Base-by-base conservation (phyloP, 2,329 filamentous ascomycete genomes). In the Dactylonectria estremocensis region DNA sequence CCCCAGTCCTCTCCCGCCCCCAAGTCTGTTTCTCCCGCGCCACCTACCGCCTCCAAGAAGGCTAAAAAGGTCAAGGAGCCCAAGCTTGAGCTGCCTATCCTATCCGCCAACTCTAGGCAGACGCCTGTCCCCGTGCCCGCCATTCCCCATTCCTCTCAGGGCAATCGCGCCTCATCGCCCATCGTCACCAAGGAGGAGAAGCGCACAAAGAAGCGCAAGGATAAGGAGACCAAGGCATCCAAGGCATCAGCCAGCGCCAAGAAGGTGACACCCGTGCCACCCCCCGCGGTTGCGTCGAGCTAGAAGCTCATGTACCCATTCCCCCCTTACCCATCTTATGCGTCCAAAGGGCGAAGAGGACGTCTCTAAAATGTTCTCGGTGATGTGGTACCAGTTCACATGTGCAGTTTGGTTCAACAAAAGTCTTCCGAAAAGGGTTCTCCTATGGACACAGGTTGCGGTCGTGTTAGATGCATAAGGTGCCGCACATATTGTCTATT, bases 111-210 rank as follows among this genome's bases (percentile, higher is more conserved):
- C 35, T 74, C 52, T 35, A 78, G 73, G 67, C 73, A 79, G 59
- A 78, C 79, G 4, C 78, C 79, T 7, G 66, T 77, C 11, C 71
- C 79, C 8, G 69, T 83, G 6, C 83, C 82, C 10, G 72, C 66
- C n/a, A 69, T 83, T 14, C 82, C 80, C 35, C 73, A 77, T 22
- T 76, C 76, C 8, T 77, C 77, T 3, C 77, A 69, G 22, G 64
- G 69, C 46, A 76, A 73, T 3, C 74, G 76, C 67, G 31, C 56
- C 35, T 61, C 70, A 3, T 76, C 72, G 3, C 75, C 79, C 18
- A 63, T 69, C 35, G 62, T 69, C 24, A 65, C 62, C 61, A 78
- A 78, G 66, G 69, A 59, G 35, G 70, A 76, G 55, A 80, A 77
- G 68, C 79, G 78, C 61, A 45, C 66, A 8, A 79, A 74, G 66